Base-by-base conservation (phyloP, 2,329 filamentous ascomycete genomes). In the Alternaria sp. region DNA sequence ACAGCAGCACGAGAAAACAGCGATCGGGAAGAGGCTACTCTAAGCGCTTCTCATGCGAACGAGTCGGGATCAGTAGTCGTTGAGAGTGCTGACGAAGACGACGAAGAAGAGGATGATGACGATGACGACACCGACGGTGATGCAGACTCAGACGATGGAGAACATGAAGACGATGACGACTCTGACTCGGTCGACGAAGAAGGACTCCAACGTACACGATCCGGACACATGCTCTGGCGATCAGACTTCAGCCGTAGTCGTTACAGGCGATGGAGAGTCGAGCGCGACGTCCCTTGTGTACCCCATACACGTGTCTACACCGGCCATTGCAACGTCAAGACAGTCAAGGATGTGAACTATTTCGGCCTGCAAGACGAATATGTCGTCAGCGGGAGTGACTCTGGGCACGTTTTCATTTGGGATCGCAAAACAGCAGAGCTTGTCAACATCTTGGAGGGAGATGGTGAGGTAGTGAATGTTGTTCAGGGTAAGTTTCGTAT, bases 401-500 rank as follows among this genome's bases (percentile, higher is more conserved):
- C 85, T 51, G 88, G 88, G 1, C 85, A 90, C 70, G 71, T 91
- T 24, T 91, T 91, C 74, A 89, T 91, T 53, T 90, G 88, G 88
- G 87, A 91, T 66, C 83, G 85, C 56, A 87, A 88, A 68, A 88
- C 86, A 5, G 79, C 81, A 18, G 80, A 87, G 57, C 77, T 91
- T 49, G 80, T 90, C 51, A 89, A 89, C 69, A 88, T 91, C 16
- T 80, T 90, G 7, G 84, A 89, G 72, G 88, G 86, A 1, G 88
- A 91, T 71, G 86, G 86, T 24, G 88, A 91, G 63, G 86, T 89
- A n/a, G 88, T 90, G 57, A 91, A 91, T 67, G 88, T 91, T 16
- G 81, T 89, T 14, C 87, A 89, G 82, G 86, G 86, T 84, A 72
- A 49, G 75, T 55, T 7, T 4, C 4, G 24, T 4, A 41, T 20